Percentiles rank a stretch among this genome's conserved stretches.
phyloP scores from a whole-genome alignment of 495 filamentous ascomycete species.

The Talaromyces adpressus region DNA sequence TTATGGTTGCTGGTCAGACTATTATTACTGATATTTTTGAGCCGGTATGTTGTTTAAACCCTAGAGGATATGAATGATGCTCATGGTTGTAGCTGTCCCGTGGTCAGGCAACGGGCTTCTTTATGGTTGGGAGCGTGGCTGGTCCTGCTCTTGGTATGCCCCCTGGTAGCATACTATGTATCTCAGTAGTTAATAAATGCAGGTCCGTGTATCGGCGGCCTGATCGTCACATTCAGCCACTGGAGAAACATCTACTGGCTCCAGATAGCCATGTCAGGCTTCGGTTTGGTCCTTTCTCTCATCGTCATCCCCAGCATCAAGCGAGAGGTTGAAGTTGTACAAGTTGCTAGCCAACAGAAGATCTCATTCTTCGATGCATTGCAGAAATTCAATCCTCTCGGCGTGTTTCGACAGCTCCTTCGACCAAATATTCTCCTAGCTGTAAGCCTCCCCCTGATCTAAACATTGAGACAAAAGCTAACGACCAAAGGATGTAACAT shows the following conservation, averaged over 20 bases:
- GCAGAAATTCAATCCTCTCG: slow-evolving; percentile 30
- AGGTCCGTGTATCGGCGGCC: slow-evolving; percentile 41
- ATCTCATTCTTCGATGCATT: neutral
- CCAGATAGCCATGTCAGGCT: slow-evolving; percentile 42
- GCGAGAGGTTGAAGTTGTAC: slow-evolving; percentile 8
- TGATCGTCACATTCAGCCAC: slow-evolving; percentile 48
- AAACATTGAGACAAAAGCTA: neutral
- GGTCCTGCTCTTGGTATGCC: slow-evolving; percentile 48
- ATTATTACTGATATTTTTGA: slow-evolving; percentile 41
- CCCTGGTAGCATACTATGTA: neutral
- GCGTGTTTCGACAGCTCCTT: slow-evolving; percentile 25
- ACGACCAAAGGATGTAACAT: slow-evolving; percentile 44
- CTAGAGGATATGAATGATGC: neutral
- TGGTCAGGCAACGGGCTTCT: slow-evolving; percentile 49
- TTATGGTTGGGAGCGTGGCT: slow-evolving; percentile 46
- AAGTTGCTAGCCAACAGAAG: neutral
- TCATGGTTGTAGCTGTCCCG: slow-evolving; percentile 35
- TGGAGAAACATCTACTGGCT: slow-evolving; percentile 57
- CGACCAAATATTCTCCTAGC: slow-evolving; percentile 37
- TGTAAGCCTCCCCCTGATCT: slow-evolving; percentile 15
- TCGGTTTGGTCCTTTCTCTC: slow-evolving; percentile 29
- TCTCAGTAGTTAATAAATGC: slow-evolving; percentile 3
- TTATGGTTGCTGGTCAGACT: slow-evolving; percentile 42
- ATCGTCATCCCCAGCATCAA: slow-evolving; percentile 33
- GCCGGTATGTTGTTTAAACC: slow-evolving; percentile 21